Percentiles rank a stretch among this genome's conserved stretches.
phyloP scores from a whole-genome alignment of 305 asterid species.

The Nicotiana rustica region DNA sequence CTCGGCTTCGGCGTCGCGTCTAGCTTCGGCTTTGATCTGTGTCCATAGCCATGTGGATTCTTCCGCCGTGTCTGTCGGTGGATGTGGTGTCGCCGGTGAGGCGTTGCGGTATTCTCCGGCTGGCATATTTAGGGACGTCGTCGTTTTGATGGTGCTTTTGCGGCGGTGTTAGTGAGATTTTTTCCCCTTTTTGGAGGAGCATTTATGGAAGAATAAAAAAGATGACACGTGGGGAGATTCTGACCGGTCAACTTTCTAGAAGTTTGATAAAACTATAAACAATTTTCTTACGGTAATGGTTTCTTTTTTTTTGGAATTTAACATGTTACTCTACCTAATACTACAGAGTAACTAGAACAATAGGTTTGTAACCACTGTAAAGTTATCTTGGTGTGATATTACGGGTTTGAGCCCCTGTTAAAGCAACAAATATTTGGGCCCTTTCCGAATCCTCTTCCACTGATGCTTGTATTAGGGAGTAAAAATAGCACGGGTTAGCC shows the following conservation, averaged over 20 bases:
- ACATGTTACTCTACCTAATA: too few relatives aligned
- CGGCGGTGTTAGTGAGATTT: background rate
- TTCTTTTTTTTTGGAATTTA: too few relatives aligned
- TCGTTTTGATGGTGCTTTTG: background rate
- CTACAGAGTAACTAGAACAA: too few relatives aligned
- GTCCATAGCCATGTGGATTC: slow-evolving; percentile 79
- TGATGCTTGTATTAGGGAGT: too few relatives aligned
- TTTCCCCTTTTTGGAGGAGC: background rate
- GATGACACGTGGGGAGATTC: background rate
- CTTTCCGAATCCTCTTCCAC: too few relatives aligned
- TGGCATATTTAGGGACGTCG: slow-evolving; percentile 52
- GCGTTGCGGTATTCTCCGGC: slow-evolving; percentile 64
- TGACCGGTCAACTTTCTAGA: background rate
- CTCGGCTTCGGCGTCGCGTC: slow-evolving; percentile 85
- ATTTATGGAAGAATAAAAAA: background rate
- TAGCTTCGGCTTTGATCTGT: slow-evolving; percentile 79
- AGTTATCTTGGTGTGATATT: too few relatives aligned
- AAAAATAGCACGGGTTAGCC: too few relatives aligned
- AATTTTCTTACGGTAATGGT: too few relatives aligned
- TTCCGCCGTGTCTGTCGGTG: slow-evolving; percentile 60
- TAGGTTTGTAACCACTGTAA: too few relatives aligned
- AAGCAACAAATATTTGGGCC: too few relatives aligned
- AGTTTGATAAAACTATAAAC: background rate
- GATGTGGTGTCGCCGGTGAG: slow-evolving; percentile 47
- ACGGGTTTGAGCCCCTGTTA: too few relatives aligned